Percentiles rank a stretch among this genome's conserved stretches.
phyloP scores from a whole-genome alignment of 148 eudicot genomes.

The Rhododendron kiyosumense region DNA sequence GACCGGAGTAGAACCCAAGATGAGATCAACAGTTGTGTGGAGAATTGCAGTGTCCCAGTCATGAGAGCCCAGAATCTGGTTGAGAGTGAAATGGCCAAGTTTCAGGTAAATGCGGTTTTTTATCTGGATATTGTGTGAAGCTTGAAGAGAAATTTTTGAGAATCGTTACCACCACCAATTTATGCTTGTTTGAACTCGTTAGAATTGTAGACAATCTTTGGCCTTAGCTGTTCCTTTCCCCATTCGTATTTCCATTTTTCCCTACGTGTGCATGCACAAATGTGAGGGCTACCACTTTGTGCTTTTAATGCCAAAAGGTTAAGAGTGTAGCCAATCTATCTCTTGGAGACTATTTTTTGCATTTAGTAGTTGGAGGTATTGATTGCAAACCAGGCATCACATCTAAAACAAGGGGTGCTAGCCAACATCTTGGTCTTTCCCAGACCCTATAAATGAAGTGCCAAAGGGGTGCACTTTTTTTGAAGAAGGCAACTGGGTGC shows the following conservation, averaged over 20 bases:
- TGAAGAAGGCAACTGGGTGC: not conserved
- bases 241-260: not conserved
- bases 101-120: constrained; percentile 46
- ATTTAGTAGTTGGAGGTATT: not conserved
- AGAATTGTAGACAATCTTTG: not conserved
- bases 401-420: not conserved
- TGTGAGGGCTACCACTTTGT: not conserved
- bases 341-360: not conserved
- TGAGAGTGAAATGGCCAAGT: constrained; percentile 72
- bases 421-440: not conserved
- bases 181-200: not conserved
- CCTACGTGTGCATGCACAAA: no score
- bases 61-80: constrained; percentile 64
- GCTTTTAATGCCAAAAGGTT: not conserved
- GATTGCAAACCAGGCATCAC: not conserved
- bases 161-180: not conserved
- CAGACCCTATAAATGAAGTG: not conserved
- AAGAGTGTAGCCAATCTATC: not conserved
- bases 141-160: not conserved
- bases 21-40: constrained; percentile 74
- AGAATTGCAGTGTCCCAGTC: constrained; percentile 81
- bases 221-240: not conserved
- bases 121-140: not conserved
- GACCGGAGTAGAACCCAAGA: constrained; percentile 65
- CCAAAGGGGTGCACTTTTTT: not conserved